Evolutionary conservation across 441 rosid species (phyloP).

Genomic region (Erodium moschatum): DNA sequence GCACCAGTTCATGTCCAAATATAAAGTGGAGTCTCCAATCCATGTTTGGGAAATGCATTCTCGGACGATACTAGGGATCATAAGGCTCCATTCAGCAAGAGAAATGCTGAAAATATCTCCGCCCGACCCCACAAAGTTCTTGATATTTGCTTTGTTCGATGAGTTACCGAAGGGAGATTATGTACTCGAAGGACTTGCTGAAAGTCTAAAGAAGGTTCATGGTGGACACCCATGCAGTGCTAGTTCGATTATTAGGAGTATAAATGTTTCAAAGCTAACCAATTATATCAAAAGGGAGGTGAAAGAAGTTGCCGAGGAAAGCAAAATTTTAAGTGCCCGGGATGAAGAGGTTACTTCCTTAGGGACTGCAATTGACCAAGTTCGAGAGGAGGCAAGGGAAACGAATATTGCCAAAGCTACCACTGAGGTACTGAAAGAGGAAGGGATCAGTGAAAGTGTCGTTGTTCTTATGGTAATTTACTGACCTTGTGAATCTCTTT

Average conservation of each 20-base stretch:
- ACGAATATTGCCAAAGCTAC: slow-evolving; percentile 59
- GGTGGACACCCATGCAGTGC: slow-evolving; percentile 48
- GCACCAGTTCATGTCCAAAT: slow-evolving; percentile 64
- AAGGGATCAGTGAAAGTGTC: slow-evolving; percentile 61
- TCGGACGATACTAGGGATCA: slow-evolving; percentile 60
- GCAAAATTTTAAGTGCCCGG: slow-evolving; percentile 18
- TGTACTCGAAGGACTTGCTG: slow-evolving; percentile 65
- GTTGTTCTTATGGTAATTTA: slow-evolving; percentile 56
- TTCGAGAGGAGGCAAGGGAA: slow-evolving; percentile 55
- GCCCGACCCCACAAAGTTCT: slow-evolving; percentile 64
- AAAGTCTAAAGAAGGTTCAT: slow-evolving; percentile 42
- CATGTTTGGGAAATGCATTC: slow-evolving; percentile 82
- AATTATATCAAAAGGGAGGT: slow-evolving; percentile 18
- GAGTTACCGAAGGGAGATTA: slow-evolving; percentile 85
- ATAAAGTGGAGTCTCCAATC: slow-evolving; percentile 36
- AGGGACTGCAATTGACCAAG: slow-evolving; percentile 47
- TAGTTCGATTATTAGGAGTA: slow-evolving; percentile 54
- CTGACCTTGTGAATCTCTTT: not conserved
- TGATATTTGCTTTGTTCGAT: slow-evolving; percentile 70
- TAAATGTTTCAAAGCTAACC: slow-evolving; percentile 38
- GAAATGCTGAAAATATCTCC: slow-evolving; percentile 78
- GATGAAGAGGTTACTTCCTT: slow-evolving; percentile 32
- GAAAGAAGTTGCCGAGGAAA: slow-evolving; percentile 26
- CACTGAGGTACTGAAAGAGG: slow-evolving; percentile 51
- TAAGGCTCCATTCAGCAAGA: slow-evolving; percentile 84